These are phyloP conservation scores for Mimosa pudica DNA, from an alignment of 306 rosid species.

Conservation along the genomic window DNA sequence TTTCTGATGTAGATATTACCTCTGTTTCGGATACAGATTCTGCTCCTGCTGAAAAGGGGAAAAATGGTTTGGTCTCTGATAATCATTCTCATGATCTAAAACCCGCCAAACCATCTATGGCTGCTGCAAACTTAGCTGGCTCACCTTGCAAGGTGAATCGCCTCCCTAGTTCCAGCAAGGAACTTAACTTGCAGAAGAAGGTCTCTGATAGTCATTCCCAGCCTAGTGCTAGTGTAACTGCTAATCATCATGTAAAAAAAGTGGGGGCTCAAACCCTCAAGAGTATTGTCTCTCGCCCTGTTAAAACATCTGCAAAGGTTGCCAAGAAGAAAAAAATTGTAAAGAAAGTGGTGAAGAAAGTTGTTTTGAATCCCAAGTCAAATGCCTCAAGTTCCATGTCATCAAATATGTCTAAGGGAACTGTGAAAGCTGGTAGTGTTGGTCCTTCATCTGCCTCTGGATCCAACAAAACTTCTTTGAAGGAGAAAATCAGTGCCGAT, in stretches of 20 bases:
- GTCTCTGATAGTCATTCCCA: constrained; percentile 38
- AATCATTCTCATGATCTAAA: constrained; percentile 34
- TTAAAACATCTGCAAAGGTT: constrained; percentile 44
- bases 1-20: constrained; percentile 33
- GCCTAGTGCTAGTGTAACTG: constrained; percentile 30
- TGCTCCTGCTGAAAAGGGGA: constrained; percentile 26
- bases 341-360: constrained; percentile 71
- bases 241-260: constrained; percentile 37
- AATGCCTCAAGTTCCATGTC: constrained; percentile 34
- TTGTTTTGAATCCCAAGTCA: constrained; percentile 39
- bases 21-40: constrained; percentile 35
- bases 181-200: constrained; percentile 30
- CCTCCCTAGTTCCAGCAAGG: constrained; percentile 41
- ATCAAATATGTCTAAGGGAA: constrained; percentile 35
- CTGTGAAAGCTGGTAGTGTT: constrained; percentile 31
- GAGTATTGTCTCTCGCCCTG: constrained; percentile 33
- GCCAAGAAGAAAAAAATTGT: constrained; percentile 69
- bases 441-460: constrained; percentile 36
- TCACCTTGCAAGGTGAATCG: constrained; percentile 29
- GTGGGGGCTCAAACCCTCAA: constrained; percentile 31
- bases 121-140: constrained; percentile 33
- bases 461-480: constrained; percentile 39
- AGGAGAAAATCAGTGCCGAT: constrained; percentile 36
- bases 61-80: constrained; percentile 31
- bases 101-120: constrained; percentile 23